phyloP scores from a whole-genome alignment of 805 yeast species.

The Cyberlindnera maritima region DNA sequence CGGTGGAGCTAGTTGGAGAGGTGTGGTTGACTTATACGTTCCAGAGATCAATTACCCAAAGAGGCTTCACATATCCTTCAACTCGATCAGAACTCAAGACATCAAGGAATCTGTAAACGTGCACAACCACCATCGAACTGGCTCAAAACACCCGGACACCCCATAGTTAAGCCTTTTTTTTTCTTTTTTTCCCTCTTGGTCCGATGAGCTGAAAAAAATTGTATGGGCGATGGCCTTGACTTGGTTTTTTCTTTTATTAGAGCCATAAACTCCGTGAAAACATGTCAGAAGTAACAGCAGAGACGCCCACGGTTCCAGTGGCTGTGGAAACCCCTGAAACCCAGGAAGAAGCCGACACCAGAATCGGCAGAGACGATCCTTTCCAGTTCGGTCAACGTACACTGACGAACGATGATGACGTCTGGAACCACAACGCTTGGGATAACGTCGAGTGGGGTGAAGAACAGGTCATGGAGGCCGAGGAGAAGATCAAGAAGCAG shows the following conservation, averaged over 20 bases:
- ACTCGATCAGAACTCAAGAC: too few species aligned
- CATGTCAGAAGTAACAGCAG: neutral
- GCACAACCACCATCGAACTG: too few species aligned
- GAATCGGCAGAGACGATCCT: slow-evolving; percentile 84
- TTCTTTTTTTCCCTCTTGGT: neutral
- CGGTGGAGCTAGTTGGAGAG: too few species aligned
- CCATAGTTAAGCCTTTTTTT: neutral
- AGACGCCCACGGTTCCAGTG: neutral
- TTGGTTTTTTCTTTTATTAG: neutral
- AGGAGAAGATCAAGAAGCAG: slow-evolving; percentile 71
- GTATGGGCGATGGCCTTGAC: neutral
- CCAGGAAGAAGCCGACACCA: slow-evolving; percentile 32
- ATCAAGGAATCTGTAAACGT: too few species aligned
- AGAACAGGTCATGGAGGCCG: slow-evolving; percentile 75
- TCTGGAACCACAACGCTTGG: slow-evolving; percentile 90
- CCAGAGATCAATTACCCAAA: too few species aligned
- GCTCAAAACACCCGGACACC: neutral
- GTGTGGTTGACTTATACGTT: too few species aligned
- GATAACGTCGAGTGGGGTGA: slow-evolving; percentile 98
- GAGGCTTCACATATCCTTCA: too few species aligned
- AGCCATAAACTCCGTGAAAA: neutral
- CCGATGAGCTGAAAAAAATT: slow-evolving; percentile 2
- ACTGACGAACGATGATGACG: slow-evolving; percentile 69
- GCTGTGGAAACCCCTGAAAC: too few species aligned
- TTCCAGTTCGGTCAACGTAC: slow-evolving; percentile 89